A percentile compares a stretch with the other conserved stretches of the same genome.
phyloP scores from a whole-genome alignment of 768 basidiomycete species.

The Hericium alpestre region DNA sequence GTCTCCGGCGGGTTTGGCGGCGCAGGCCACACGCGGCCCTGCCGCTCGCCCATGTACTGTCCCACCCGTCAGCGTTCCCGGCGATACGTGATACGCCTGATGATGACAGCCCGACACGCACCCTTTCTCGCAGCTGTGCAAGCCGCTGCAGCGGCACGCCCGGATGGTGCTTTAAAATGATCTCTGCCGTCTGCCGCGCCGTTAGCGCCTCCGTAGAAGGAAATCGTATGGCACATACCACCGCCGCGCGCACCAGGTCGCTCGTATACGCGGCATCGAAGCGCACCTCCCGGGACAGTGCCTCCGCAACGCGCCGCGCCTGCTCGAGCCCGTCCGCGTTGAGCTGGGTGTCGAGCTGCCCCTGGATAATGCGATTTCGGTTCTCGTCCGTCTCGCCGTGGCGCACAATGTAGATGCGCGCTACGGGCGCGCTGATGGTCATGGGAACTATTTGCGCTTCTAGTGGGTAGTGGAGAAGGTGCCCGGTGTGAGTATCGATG shows the following conservation, averaged over 20 bases:
- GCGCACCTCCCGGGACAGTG: slow-evolving; percentile 34
- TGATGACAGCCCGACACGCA: slow-evolving; percentile 21
- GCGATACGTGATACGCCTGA: no score
- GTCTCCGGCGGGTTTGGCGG: slow-evolving; percentile 25
- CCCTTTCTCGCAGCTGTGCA: slow-evolving; percentile 53
- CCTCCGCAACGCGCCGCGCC: slow-evolving; percentile 42
- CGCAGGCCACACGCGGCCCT: slow-evolving; percentile 31
- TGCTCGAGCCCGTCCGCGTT: slow-evolving; percentile 55
- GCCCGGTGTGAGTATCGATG: neutral
- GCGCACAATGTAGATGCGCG: slow-evolving; percentile 54
- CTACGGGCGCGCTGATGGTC: slow-evolving; percentile 19
- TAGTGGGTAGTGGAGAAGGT: neutral
- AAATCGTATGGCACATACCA: slow-evolving; percentile 32
- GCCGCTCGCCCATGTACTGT: slow-evolving; percentile 52
- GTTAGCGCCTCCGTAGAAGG: neutral
- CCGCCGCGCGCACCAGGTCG: slow-evolving; percentile 57
- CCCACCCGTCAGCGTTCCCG: no score
- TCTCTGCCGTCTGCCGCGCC: slow-evolving; percentile 50
- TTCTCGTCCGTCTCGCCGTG: slow-evolving; percentile 77
- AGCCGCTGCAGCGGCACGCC: slow-evolving; percentile 32
- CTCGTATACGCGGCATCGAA: slow-evolving; percentile 61
- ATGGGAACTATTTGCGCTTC: neutral
- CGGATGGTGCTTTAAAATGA: slow-evolving; percentile 47
- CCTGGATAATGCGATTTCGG: slow-evolving; percentile 53
- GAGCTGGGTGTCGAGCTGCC: slow-evolving; percentile 59